These are phyloP conservation scores for Phlebiopsis flavidoalba DNA, from an alignment of 768 basidiomycete genomes.

Conservation along the genomic window DNA sequence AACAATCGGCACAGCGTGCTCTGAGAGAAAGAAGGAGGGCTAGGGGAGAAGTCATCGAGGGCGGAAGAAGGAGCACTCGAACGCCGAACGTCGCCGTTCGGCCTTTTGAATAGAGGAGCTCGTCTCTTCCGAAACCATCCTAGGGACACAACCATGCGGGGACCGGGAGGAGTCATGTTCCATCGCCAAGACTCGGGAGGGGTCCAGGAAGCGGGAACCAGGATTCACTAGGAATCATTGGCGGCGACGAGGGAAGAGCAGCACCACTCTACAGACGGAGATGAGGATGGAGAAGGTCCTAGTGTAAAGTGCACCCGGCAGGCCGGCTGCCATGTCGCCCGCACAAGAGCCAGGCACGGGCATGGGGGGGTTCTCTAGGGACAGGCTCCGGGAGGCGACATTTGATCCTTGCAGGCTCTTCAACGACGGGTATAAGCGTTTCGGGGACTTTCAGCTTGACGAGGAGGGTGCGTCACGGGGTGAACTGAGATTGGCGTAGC, in stretches of 20 bases:
- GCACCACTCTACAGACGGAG: background rate
- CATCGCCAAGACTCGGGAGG: slow-evolving; percentile 10
- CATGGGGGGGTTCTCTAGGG: background rate
- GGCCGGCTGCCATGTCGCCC: background rate
- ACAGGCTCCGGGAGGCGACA: background rate
- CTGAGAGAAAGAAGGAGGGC: no score
- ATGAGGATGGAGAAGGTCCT: background rate
- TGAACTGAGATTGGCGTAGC: slow-evolving; percentile 75
- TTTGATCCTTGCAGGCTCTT: background rate
- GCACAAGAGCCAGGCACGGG: background rate
- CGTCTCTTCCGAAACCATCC: background rate
- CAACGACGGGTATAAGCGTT: slow-evolving; percentile 36
- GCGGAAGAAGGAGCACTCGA: background rate
- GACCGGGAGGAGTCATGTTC: slow-evolving; percentile 4
- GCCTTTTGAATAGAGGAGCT: background rate
- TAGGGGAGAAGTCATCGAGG: background rate
- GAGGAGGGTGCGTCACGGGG: slow-evolving; percentile 62
- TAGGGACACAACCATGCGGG: slow-evolving; percentile 7
- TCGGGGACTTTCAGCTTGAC: slow-evolving; percentile 63
- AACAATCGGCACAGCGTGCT: background rate
- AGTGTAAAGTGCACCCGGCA: background rate
- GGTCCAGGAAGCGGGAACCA: slow-evolving; percentile 12
- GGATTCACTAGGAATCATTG: slow-evolving; percentile 4
- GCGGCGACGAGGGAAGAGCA: background rate
- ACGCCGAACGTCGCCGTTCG: background rate